phyloP scores from a whole-genome alignment of 2,329 filamentous ascomycete genomes.

The Aspergillus brasiliensis region DNA sequence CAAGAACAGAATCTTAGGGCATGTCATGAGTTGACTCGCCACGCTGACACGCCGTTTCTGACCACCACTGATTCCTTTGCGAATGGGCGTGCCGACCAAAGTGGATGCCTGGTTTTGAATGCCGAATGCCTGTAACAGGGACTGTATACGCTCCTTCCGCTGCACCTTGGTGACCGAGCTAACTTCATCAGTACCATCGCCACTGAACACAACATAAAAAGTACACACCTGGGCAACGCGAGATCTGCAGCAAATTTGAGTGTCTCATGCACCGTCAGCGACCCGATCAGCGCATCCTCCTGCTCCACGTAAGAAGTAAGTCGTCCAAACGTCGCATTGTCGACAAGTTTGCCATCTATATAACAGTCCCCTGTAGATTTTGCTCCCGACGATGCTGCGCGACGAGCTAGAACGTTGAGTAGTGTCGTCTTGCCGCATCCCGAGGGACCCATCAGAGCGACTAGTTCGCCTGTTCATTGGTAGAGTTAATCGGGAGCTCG shows the following conservation, averaged over 20 bases:
- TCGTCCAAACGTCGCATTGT: constrained; percentile 60
- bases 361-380: constrained; percentile 57
- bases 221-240: constrained; percentile 55
- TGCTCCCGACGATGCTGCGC: constrained; percentile 56
- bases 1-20: constrained; percentile 77
- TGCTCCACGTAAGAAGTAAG: constrained; percentile 82
- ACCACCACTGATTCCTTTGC: constrained; percentile 80
- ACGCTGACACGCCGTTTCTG: constrained; percentile 81
- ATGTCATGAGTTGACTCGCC: constrained; percentile 78
- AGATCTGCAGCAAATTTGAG: constrained; percentile 75
- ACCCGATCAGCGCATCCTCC: constrained; percentile 80
- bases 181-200: constrained; percentile 10
- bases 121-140: constrained; percentile 71
- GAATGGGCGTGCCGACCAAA: constrained; percentile 77
- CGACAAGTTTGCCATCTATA: constrained; percentile 64
- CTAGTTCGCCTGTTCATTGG: constrained; percentile 60
- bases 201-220: not conserved
- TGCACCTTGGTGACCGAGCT: constrained; percentile 59
- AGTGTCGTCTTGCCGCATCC: constrained; percentile 78
- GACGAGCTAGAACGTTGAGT: constrained; percentile 74
- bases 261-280: constrained; percentile 78
- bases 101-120: constrained; percentile 69
- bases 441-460: constrained; percentile 81
- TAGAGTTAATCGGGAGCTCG: too few species aligned
- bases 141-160: constrained; percentile 63